Evolutionary conservation across 106 monocot species (phyloP), one percentile per base, ranked within the genome.

Genomic region (Triglochin maritima): DNA sequence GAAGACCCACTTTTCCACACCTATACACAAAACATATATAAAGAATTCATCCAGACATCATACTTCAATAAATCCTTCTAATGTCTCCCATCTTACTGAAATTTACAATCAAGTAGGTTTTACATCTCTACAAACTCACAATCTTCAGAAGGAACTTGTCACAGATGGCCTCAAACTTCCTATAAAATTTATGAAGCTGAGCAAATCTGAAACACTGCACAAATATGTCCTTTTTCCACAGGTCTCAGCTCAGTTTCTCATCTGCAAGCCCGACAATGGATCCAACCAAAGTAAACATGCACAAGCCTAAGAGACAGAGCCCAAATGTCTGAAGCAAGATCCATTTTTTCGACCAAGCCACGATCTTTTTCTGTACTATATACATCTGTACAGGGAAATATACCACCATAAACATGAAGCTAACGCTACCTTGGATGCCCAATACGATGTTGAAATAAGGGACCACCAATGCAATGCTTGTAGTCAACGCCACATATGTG

Each of bases 341-440:
- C 69, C 69, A 69, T 46, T 10, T 42, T 6, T 57, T 15, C n/a
- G 56, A 56, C 69, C 69, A 57, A 8, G 9, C 7, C 13, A 6
- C 15, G 7, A 69, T 15, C 43, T 57, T 57, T 13, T 69, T 69
- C 56, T 46, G 44, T 7, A 48, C 69, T 3, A 69, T 3, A 46
- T 57, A 57, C 69, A 69, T 69, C 69, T 69, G 9, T 7, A 69
- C 56, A 4, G 69, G 69, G n/a, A 69, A 69, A 57, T 57, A 69
- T 44, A 69, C 41, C 11, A 46, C 51, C 9, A 69, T 10, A 2
- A 57, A 57, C 69, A 55, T 57, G 57, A 69, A 69, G 13, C 56
- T 51, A 7, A 69, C 7, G 41, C 48, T 57, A 7, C 69, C 69
- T 13, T 57, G 15, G 43, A 69, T 4, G 13, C 56, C 69, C 56